phyloP scores from a whole-genome alignment of 208 protist species.

The Kentomonas sorsogonicus region DNA sequence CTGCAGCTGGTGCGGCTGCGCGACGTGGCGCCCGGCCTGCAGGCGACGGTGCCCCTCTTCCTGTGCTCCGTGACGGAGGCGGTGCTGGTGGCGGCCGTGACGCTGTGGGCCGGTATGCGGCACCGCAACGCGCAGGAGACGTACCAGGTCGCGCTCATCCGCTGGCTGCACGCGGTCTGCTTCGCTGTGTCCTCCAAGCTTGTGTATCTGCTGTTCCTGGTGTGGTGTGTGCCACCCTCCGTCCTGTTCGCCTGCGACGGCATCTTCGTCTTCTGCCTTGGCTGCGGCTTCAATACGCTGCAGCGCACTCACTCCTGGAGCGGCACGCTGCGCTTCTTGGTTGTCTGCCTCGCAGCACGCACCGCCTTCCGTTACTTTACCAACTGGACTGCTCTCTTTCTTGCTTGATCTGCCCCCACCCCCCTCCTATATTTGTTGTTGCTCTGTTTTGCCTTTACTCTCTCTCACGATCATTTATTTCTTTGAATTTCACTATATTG shows the following conservation, averaged over 20 bases:
- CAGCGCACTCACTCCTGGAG: slow-evolving; percentile 13
- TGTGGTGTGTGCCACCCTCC: slow-evolving; percentile 64
- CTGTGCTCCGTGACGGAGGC: slow-evolving; percentile 57
- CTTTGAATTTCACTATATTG: too few species aligned
- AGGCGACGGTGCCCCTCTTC: slow-evolving; percentile 45
- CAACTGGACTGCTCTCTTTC: slow-evolving; percentile 35
- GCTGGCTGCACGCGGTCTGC: slow-evolving; percentile 49
- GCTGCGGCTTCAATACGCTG: slow-evolving; percentile 20
- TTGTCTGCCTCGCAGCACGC: slow-evolving; percentile 28
- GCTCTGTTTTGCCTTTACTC: too few species aligned
- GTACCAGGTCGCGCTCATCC: slow-evolving; percentile 31
- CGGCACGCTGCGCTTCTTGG: slow-evolving; percentile 21
- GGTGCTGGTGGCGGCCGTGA: slow-evolving; percentile 38
- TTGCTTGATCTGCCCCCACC: slow-evolving; percentile 12
- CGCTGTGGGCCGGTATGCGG: slow-evolving; percentile 44
- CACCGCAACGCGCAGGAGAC: slow-evolving; percentile 16
- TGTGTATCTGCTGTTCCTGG: slow-evolving; percentile 64
- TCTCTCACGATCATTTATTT: too few species aligned
- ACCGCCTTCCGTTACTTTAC: slow-evolving; percentile 58
- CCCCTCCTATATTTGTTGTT: too few species aligned
- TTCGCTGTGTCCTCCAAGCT: slow-evolving; percentile 57
- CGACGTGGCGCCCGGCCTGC: slow-evolving; percentile 44
- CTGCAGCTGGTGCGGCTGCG: slow-evolving; percentile 68
- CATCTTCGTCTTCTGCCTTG: slow-evolving; percentile 68
- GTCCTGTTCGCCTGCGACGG: slow-evolving; percentile 64